Conservation (phyloP, 495 filamentous ascomycete genomes). For the Lophium mytilinum region DNA sequence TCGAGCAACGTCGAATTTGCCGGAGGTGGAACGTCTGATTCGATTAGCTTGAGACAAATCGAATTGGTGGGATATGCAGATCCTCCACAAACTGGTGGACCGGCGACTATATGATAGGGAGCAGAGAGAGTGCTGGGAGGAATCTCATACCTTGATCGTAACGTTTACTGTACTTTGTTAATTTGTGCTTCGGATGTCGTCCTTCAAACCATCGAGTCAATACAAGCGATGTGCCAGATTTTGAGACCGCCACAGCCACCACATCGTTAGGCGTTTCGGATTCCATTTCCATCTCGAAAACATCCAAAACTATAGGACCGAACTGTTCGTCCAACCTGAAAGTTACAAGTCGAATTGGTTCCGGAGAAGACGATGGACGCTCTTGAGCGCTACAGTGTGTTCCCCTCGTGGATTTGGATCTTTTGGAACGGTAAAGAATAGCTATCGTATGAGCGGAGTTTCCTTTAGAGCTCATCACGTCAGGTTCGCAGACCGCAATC, state of each 20-base stretch:
- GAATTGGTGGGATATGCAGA: no score
- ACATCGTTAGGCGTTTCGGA: neutral
- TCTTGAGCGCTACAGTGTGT: neutral
- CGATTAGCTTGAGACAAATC: no score
- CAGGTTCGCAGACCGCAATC: neutral
- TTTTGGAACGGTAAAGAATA: slow-evolving; percentile 3
- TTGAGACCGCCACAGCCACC: slow-evolving; percentile 5
- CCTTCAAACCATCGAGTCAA: neutral
- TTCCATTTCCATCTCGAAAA: neutral
- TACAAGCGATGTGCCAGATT: neutral
- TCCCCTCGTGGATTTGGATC: neutral
- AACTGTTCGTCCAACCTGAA: slow-evolving; percentile 6
- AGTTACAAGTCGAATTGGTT: neutral
- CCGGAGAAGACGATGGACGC: neutral
- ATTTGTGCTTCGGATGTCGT: neutral
- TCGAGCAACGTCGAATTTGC: no score
- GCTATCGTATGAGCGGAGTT: neutral
- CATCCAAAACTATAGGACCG: slow-evolving; percentile 7
- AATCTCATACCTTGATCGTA: neutral
- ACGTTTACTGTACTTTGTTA: neutral
- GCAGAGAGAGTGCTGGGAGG: no score
- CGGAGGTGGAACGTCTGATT: no score
- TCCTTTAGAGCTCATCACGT: neutral
- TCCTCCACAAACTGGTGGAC: no score
- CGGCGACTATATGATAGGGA: no score